Base-by-base conservation (phyloP, 176 grass and related monocot species). In the Musa itinerans region DNA sequence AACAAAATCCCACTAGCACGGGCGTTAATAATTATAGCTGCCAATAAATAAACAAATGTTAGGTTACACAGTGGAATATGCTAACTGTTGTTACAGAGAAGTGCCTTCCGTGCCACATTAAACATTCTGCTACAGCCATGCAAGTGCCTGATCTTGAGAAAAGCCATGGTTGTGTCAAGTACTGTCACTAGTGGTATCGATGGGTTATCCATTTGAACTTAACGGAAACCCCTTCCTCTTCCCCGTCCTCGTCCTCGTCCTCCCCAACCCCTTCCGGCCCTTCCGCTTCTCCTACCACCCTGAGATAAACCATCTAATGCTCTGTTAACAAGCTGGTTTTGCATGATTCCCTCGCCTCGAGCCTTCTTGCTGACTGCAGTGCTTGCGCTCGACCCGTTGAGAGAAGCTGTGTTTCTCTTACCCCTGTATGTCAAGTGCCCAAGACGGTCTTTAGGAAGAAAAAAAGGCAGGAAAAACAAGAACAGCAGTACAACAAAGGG, bases 231-330 rank as follows among this genome's bases (percentile, higher is more conserved):
- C 79, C 95, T 87, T 59, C 88, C 95, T 83, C 88, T 87, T 75
- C 96, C 96, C 62, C 85, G 79, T 14, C 86, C 96, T 65, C 85
- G 79, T 14, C 86, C 78, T 82, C 83, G 90, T 72, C 88, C 71
- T 74, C 88, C 88, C 66, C 88, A 73, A 11, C 88, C 87, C 79
- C 95, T 87, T 79, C 86, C 86, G 11, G 68, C 17, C 25, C 72
- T 74, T n/a, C 88, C 90, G 81, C 88, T 87, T 79, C 85, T 74
- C 83, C 90, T 83, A 76, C 90, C 90, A 71, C 86, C 88, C 80
- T 76, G 81, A 27, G 88, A 83, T 21, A 99, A 81, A 74, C 86
- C 91, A 86, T 95, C 90, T 80, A 99, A 92, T 79, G 96, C 96
- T 86, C 86, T 91, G 78, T 89, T 92, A 71, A 95, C 85, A 50